These are phyloP conservation scores for Knoxia roxburghii DNA, from an alignment of 257 asterid species.

Conservation along the genomic window DNA sequence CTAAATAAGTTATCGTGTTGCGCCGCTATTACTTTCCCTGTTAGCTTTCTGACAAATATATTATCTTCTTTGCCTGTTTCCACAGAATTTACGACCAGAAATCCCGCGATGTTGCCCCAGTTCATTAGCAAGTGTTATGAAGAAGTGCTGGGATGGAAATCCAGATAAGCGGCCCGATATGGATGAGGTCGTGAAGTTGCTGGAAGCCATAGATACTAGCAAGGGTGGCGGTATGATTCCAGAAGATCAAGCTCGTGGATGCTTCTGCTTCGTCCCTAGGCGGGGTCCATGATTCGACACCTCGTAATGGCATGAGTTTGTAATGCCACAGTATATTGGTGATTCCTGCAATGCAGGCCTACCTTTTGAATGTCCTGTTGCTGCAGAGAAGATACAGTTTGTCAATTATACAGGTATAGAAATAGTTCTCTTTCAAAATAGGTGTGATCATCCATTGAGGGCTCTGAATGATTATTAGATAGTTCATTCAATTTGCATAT, in stretches of 20 bases:
- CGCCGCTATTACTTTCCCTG: not conserved
- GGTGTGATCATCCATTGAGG: too few species aligned
- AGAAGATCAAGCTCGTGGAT: constrained; percentile 34
- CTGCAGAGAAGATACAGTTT: not conserved
- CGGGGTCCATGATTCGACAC: constrained; percentile 41
- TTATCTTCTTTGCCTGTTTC: not conserved
- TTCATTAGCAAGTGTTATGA: constrained; percentile 40
- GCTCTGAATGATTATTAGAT: too few species aligned
- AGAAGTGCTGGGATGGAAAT: constrained; percentile 47
- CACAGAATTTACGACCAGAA: constrained; percentile 43
- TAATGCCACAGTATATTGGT: not conserved
- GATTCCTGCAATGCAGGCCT: constrained; percentile 6
- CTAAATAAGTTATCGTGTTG: not conserved
- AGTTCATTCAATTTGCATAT: too few species aligned
- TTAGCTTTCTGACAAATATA: not conserved
- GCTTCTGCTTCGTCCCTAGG: constrained; percentile 32
- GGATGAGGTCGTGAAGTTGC: constrained; percentile 48
- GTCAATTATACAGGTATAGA: not conserved
- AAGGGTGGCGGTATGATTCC: constrained; percentile 64
- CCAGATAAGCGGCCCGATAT: constrained; percentile 47
- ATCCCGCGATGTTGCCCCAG: constrained; percentile 56
- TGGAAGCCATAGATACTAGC: constrained; percentile 47
- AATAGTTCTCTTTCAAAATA: not conserved
- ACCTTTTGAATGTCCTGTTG: constrained; percentile 10
- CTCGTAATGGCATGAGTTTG: not conserved